Evolutionary conservation across 352 stramenopile genomes (phyloP).

Genomic region (Phytopythium aichiense): DNA sequence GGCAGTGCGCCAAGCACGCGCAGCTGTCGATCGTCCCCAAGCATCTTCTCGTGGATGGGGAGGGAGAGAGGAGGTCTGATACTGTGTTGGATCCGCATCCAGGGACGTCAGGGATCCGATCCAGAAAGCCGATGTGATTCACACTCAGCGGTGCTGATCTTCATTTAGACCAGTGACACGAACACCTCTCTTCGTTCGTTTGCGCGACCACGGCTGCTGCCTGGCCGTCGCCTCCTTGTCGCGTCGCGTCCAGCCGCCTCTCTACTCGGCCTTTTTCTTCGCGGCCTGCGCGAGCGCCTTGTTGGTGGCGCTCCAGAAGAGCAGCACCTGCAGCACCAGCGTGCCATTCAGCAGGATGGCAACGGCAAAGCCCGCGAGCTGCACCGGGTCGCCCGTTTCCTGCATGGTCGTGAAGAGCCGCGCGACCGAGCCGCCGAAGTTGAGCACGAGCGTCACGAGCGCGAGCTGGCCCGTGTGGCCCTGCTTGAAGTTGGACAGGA

Average conservation of each 20-base stretch:
- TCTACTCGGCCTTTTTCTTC: slow-evolving; percentile 73
- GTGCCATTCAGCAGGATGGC: slow-evolving; percentile 73
- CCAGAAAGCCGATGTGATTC: not conserved
- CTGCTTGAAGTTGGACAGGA: slow-evolving; percentile 87
- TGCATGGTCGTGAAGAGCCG: slow-evolving; percentile 87
- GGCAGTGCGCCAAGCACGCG: not conserved
- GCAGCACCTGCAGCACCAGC: slow-evolving; percentile 72
- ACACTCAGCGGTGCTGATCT: not conserved
- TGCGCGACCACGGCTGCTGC: not conserved
- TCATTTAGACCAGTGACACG: not conserved
- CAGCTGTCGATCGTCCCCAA: not conserved
- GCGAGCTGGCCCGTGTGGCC: slow-evolving; percentile 87
- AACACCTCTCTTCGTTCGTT: not conserved
- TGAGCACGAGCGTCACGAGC: slow-evolving; percentile 82
- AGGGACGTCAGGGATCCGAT: not conserved
- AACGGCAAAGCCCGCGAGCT: slow-evolving; percentile 66
- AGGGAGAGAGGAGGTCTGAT: not conserved
- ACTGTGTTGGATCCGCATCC: not conserved
- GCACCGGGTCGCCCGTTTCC: slow-evolving; percentile 76
- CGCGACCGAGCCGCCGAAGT: slow-evolving; percentile 74
- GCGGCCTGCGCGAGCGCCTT: slow-evolving; percentile 49
- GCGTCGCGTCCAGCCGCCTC: not conserved
- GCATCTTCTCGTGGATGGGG: not conserved
- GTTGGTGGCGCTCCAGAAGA: slow-evolving; percentile 83
- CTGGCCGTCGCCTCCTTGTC: not conserved